These are phyloP conservation scores for Thuidium tamariscinum DNA, from an alignment of 225 moss, liverwort and hornwort genomes.

Conservation along the genomic window DNA sequence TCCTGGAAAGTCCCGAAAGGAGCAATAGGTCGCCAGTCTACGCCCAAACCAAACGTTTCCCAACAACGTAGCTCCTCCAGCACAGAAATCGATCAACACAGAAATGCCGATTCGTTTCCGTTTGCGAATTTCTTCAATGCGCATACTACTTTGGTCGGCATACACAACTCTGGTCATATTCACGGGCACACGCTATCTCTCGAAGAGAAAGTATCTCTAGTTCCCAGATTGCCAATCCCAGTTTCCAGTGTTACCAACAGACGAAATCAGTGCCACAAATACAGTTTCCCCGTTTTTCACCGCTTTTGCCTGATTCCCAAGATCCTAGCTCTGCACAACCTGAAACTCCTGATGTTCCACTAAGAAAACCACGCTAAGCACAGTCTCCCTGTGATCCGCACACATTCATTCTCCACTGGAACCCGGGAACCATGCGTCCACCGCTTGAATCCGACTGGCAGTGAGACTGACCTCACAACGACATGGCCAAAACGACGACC, in stretches of 20 bases:
- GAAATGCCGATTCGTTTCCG: not conserved
- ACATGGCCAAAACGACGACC: not conserved
- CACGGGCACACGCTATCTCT: not conserved
- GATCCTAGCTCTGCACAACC: not conserved
- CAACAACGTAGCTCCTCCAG: not conserved
- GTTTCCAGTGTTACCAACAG: not conserved
- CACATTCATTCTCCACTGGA: not conserved
- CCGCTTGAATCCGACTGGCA: not conserved
- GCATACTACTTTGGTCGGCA: not conserved
- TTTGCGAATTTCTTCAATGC: not conserved
- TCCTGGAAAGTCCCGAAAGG: not conserved
- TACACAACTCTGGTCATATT: not conserved
- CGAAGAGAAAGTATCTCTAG: not conserved
- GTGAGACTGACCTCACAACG: not conserved
- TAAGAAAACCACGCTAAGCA: not conserved
- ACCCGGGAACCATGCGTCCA: not conserved
- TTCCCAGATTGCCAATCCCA: not conserved
- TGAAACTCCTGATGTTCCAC: not conserved
- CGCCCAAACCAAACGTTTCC: not conserved
- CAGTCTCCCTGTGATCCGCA: not conserved
- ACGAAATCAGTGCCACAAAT: not conserved
- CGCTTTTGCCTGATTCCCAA: not conserved
- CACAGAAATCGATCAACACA: not conserved
- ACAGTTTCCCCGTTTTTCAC: not conserved
- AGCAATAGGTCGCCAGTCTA: not conserved